A percentile compares a stretch with the other conserved stretches of the same genome.
Evolutionary conservation across 805 yeast genomes (phyloP).

Genomic region (Lachancea lanzarotensis): DNA sequence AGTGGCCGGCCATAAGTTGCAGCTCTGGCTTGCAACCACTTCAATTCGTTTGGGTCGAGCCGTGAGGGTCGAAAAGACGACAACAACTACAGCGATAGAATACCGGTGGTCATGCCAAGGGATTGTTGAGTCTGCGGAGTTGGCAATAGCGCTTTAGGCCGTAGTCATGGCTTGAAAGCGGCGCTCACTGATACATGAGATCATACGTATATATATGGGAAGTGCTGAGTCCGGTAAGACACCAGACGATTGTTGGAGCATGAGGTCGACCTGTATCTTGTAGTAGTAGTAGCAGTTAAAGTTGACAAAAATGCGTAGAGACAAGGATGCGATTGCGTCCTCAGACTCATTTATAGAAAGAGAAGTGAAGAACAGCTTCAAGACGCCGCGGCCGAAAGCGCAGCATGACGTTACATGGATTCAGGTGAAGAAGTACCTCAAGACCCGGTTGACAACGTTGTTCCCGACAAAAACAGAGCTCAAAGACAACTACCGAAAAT

Average conservation of each 20-base stretch:
- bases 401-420: conserved; percentile 8
- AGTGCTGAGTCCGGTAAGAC: too few relatives aligned
- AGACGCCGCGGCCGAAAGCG: conserved; percentile 1
- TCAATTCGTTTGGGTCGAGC: too few relatives aligned
- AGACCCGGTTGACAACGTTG: conserved; percentile 45
- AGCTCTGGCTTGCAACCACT: too few relatives aligned
- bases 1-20: too few relatives aligned
- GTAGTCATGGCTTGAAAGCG: neutral
- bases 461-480: conserved; percentile 40
- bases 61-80: neutral
- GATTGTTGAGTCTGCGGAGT: neutral
- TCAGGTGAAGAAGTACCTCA: conserved; percentile 29
- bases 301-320: neutral
- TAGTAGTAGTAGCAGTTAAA: too few relatives aligned
- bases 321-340: neutral
- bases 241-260: too few relatives aligned
- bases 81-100: neutral
- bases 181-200: too few relatives aligned
- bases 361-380: conserved; percentile 1
- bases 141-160: neutral
- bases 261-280: too few relatives aligned
- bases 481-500: conserved; percentile 32
- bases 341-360: conserved; percentile 4
- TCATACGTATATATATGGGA: too few relatives aligned
- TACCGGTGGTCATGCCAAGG: neutral